Evolutionary conservation across 495 filamentous ascomycete genomes (phyloP).

Genomic region (Lasiosphaeria ovina): DNA sequence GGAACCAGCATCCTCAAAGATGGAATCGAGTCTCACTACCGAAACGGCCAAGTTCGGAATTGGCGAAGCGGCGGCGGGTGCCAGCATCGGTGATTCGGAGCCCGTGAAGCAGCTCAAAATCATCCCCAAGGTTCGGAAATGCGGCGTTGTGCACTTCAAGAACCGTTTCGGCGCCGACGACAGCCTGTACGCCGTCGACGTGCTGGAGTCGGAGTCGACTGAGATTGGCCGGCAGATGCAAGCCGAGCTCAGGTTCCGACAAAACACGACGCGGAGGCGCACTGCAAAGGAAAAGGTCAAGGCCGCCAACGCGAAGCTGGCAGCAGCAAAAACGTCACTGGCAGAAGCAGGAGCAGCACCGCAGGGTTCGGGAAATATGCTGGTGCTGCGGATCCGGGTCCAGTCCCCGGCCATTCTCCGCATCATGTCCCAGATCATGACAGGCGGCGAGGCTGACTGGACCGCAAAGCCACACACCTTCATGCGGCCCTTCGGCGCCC

Average conservation of each 20-base stretch:
- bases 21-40: not conserved
- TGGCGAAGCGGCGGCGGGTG: not conserved
- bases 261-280: slow-evolving; percentile 1
- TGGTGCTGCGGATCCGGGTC: slow-evolving; percentile 39
- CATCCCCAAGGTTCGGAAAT: slow-evolving; percentile 6
- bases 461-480: slow-evolving; percentile 32
- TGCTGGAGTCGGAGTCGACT: slow-evolving; percentile 9
- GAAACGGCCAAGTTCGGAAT: not conserved
- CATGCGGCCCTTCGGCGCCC: slow-evolving; percentile 37
- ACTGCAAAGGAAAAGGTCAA: not conserved
- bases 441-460: slow-evolving; percentile 22
- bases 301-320: not conserved
- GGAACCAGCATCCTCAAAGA: not conserved
- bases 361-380: slow-evolving; percentile 15
- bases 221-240: slow-evolving; percentile 5
- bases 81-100: not conserved
- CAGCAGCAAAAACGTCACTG: not conserved
- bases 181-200: slow-evolving; percentile 20
- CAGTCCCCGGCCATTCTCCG: slow-evolving; percentile 37
- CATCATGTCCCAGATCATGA: slow-evolving; percentile 26
- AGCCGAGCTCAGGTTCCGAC: slow-evolving; percentile 10
- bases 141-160: slow-evolving; percentile 25
- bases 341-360: not conserved
- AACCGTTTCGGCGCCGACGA: slow-evolving; percentile 21
- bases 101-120: not conserved